These are phyloP conservation scores for Pseudonitzschia multistriata DNA, from an alignment of 108 stramenopile species.

Conservation along the genomic window DNA sequence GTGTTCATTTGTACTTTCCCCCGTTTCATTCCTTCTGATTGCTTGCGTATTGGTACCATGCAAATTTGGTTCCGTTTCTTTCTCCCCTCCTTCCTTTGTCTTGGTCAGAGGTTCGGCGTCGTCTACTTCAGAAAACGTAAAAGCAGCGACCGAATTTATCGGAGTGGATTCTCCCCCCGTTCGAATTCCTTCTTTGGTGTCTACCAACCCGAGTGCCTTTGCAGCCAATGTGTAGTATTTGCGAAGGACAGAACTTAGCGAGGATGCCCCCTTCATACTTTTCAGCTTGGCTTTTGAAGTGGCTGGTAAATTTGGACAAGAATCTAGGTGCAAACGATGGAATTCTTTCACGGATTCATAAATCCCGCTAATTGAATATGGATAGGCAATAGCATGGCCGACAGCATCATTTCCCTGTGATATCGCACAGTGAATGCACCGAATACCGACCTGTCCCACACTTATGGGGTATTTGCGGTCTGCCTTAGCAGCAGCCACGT, in stretches of 20 bases:
- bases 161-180: slow-evolving; percentile 54
- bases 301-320: slow-evolving; percentile 56
- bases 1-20: background rate
- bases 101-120: background rate
- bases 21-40: no score
- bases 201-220: slow-evolving; percentile 70
- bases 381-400: slow-evolving; percentile 65
- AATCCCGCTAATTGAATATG: slow-evolving; percentile 74
- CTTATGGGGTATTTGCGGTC: slow-evolving; percentile 75
- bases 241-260: slow-evolving; percentile 74
- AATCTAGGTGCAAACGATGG: slow-evolving; percentile 74
- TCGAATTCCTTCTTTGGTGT: slow-evolving; percentile 67
- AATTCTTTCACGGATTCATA: slow-evolving; percentile 84
- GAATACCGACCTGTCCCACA: slow-evolving; percentile 76
- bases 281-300: slow-evolving; percentile 44
- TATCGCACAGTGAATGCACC: slow-evolving; percentile 75
- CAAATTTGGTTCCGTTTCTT: background rate
- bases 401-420: slow-evolving; percentile 34
- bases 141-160: slow-evolving; percentile 38
- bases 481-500: slow-evolving; percentile 50
- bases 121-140: slow-evolving; percentile 35
- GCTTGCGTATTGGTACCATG: background rate
- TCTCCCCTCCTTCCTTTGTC: background rate
- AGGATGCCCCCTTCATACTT: slow-evolving; percentile 59
- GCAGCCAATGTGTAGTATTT: slow-evolving; percentile 81